phyloP scores from a whole-genome alignment of 208 protist species.

The Wallacemonas rigidus region DNA sequence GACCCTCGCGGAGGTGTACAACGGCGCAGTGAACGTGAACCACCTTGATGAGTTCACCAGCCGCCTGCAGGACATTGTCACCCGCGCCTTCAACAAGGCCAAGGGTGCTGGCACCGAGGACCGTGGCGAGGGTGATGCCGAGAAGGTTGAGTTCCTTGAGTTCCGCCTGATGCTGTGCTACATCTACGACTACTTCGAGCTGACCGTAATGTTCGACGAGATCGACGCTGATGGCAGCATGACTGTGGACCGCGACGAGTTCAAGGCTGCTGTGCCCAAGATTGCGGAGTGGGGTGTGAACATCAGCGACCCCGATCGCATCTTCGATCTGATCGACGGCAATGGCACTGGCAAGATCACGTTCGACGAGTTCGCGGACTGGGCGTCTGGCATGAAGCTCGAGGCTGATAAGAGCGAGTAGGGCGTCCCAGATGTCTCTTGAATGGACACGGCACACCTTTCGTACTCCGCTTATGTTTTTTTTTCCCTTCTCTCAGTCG shows the following conservation, averaged over 20 bases:
- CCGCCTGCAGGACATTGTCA: slow-evolving; percentile 34
- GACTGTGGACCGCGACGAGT: slow-evolving; percentile 39
- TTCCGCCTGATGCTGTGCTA: slow-evolving; percentile 51
- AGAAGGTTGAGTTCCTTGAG: slow-evolving; percentile 48
- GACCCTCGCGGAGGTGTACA: slow-evolving; percentile 24
- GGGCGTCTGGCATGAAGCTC: slow-evolving; percentile 37
- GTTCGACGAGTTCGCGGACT: slow-evolving; percentile 55
- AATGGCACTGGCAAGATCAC: slow-evolving; percentile 39
- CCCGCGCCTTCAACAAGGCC: slow-evolving; percentile 57
- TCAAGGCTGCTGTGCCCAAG: slow-evolving; percentile 35
- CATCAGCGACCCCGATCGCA: slow-evolving; percentile 26
- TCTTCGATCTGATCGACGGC: slow-evolving; percentile 54
- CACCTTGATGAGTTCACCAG: slow-evolving; percentile 38
- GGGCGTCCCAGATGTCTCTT: not conserved
- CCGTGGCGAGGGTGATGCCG: slow-evolving; percentile 18
- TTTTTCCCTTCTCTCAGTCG: not conserved
- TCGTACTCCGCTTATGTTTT: not conserved
- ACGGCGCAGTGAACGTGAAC: slow-evolving; percentile 30
- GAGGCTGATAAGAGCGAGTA: slow-evolving; percentile 14
- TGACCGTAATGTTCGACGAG: slow-evolving; percentile 58
- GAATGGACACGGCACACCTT: slow-evolving; percentile 23
- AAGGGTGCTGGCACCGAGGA: slow-evolving; percentile 33
- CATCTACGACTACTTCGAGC: slow-evolving; percentile 20
- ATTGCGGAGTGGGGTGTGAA: slow-evolving; percentile 40
- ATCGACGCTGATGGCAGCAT: slow-evolving; percentile 43